phyloP scores from a whole-genome alignment of 805 yeast genomes.

The Debaryomyces prosopidis region DNA sequence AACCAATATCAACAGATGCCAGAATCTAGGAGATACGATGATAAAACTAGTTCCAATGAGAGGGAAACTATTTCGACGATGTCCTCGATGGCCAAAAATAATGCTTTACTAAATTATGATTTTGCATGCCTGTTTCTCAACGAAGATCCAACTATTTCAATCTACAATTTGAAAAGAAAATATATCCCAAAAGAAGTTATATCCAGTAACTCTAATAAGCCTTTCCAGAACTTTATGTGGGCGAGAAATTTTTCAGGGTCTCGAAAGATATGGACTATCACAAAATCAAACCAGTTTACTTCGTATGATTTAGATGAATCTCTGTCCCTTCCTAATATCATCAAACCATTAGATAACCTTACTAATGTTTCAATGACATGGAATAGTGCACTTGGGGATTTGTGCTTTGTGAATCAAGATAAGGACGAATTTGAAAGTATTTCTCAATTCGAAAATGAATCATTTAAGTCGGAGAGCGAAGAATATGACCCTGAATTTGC shows the following conservation, averaged over 20 bases:
- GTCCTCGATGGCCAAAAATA: slow-evolving; percentile 5
- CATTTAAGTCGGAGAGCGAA: not conserved
- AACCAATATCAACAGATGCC: not conserved
- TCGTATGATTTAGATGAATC: slow-evolving; percentile 31
- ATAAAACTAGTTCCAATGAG: slow-evolving; percentile 18
- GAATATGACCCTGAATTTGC: slow-evolving; percentile 2
- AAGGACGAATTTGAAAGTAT: slow-evolving; percentile 39
- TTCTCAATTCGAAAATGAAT: slow-evolving; percentile 1
- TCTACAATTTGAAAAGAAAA: slow-evolving; percentile 70
- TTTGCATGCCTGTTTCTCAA: slow-evolving; percentile 73
- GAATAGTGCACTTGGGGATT: slow-evolving; percentile 50
- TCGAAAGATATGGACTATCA: slow-evolving; percentile 39
- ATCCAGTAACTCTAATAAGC: slow-evolving; percentile 48
- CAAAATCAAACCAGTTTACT: slow-evolving; percentile 39
- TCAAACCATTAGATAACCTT: slow-evolving; percentile 49
- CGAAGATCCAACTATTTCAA: slow-evolving; percentile 68
- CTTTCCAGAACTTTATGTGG: slow-evolving; percentile 46
- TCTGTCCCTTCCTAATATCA: slow-evolving; percentile 19
- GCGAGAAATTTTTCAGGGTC: slow-evolving; percentile 22
- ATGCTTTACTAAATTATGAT: slow-evolving; percentile 54
- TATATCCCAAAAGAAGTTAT: slow-evolving; percentile 71
- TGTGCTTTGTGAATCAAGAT: slow-evolving; percentile 55
- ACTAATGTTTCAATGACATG: slow-evolving; percentile 56
- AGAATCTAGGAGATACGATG: slow-evolving; percentile 18
- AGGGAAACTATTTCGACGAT: slow-evolving; percentile 16